These are phyloP conservation scores for Mucor plumbeus DNA, from an alignment of 371 early-diverging fungal species.

Conservation along the genomic window DNA sequence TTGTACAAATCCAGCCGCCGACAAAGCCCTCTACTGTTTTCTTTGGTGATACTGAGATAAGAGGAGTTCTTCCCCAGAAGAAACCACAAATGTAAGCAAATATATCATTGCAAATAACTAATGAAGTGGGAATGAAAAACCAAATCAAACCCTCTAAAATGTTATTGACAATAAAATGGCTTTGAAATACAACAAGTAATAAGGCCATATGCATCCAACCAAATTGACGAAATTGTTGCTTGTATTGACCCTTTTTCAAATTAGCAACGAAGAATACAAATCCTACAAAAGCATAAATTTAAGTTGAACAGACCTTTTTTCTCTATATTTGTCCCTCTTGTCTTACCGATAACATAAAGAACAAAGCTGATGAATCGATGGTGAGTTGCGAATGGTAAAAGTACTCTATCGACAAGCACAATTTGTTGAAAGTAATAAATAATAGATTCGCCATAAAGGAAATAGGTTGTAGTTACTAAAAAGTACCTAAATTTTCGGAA, in stretches of 20 bases:
- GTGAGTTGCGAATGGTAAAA: conserved; percentile 87
- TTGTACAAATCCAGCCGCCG: conserved; percentile 91
- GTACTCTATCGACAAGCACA: conserved; percentile 80
- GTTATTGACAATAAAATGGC: conserved; percentile 95
- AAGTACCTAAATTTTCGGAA: conserved; percentile 64
- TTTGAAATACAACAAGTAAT: conserved; percentile 86
- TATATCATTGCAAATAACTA: conserved; percentile 98
- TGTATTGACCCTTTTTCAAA: conserved; percentile 88
- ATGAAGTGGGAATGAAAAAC: conserved; percentile 87
- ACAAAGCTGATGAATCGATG: conserved; percentile 94
- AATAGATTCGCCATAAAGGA: conserved; percentile 91
- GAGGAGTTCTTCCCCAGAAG: conserved; percentile 92
- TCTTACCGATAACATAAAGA: conserved; percentile 80
- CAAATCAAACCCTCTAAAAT: conserved; percentile 98
- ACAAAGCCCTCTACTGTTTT: conserved; percentile 99
- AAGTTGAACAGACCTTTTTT: neutral
- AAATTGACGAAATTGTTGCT: conserved; percentile 93
- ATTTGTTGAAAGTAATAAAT: conserved; percentile 85
- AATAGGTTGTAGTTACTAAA: conserved; percentile 87
- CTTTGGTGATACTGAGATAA: conserved; percentile 96
- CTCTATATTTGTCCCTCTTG: neutral
- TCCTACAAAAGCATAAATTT: conserved; percentile 46
- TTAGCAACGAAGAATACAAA: conserved; percentile 94
- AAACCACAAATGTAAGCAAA: conserved; percentile 98
- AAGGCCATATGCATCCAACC: conserved; percentile 97